phyloP scores from a whole-genome alignment of 129 eudicot species.

The Artemisia annua region DNA sequence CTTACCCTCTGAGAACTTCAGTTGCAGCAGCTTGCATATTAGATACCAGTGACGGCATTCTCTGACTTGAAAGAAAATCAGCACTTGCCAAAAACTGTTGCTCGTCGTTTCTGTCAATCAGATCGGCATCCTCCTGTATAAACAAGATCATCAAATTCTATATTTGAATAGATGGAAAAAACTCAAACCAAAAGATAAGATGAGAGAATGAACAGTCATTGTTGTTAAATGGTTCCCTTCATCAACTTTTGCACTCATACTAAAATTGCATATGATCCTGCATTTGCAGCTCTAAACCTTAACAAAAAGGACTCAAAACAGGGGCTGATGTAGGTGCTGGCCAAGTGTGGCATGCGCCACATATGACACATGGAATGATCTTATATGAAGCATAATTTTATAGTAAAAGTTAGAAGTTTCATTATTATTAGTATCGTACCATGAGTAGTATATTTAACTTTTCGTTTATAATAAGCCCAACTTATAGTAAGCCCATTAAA shows the following conservation, averaged over 20 bases:
- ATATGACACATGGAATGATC: too few relatives aligned
- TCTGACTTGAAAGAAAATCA: slow-evolving; percentile 76
- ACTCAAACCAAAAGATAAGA: not conserved
- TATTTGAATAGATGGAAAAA: slow-evolving; percentile 2
- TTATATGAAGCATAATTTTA: too few relatives aligned
- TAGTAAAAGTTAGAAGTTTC: too few relatives aligned
- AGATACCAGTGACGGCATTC: slow-evolving; percentile 57
- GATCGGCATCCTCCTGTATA: slow-evolving; percentile 74
- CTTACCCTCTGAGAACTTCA: slow-evolving; percentile 76
- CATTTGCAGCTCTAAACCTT: not conserved
- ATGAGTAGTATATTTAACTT: too few relatives aligned
- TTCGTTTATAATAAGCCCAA: too few relatives aligned
- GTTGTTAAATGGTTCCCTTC: not conserved
- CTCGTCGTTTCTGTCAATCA: slow-evolving; percentile 62
- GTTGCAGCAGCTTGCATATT: slow-evolving; percentile 78
- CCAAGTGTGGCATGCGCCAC: too few relatives aligned
- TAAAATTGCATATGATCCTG: not conserved
- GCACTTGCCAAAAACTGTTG: slow-evolving; percentile 82
- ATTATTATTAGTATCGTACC: too few relatives aligned
- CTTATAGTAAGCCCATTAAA: too few relatives aligned
- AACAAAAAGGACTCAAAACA: too few relatives aligned
- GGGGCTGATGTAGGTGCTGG: too few relatives aligned
- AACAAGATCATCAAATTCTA: slow-evolving; percentile 1
- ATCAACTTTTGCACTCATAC: not conserved
- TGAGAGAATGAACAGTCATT: not conserved